Conservation (phyloP, 768 basidiomycete genomes). For the Phanerochaete sordida region DNA sequence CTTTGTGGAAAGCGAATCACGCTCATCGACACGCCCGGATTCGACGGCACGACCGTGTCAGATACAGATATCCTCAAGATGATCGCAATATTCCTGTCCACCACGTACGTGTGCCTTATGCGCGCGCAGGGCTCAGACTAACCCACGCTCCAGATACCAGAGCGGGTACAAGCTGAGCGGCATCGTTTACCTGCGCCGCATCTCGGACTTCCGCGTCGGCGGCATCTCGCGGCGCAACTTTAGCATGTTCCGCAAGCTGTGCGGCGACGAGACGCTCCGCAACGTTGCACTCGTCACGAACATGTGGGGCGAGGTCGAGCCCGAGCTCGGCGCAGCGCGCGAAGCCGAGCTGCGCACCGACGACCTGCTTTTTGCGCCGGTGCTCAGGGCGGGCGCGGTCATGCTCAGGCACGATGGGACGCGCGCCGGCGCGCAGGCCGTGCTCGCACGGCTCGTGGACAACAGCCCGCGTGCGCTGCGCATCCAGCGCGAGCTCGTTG, state of each 20-base stretch:
- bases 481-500: slow-evolving; percentile 56
- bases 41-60: slow-evolving; percentile 38
- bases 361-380: slow-evolving; percentile 47
- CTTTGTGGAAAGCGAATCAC: slow-evolving; percentile 39
- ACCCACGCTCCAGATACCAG: slow-evolving; percentile 12
- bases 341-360: slow-evolving; percentile 42
- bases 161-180: slow-evolving; percentile 17
- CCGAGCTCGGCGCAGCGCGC: slow-evolving; percentile 35
- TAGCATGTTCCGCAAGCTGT: slow-evolving; percentile 47
- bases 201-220: slow-evolving; percentile 16
- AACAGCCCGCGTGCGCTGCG: slow-evolving; percentile 40
- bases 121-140: not conserved
- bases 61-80: slow-evolving; percentile 13
- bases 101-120: not conserved
- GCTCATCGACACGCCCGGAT: slow-evolving; percentile 58
- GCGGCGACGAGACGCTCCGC: slow-evolving; percentile 45
- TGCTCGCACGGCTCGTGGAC: slow-evolving; percentile 40
- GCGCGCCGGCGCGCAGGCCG: slow-evolving; percentile 35
- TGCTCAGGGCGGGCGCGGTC: slow-evolving; percentile 44
- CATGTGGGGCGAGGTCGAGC: slow-evolving; percentile 47
- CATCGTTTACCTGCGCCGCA: slow-evolving; percentile 20
- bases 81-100: slow-evolving; percentile 3
- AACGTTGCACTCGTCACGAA: slow-evolving; percentile 53
- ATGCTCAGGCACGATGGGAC: slow-evolving; percentile 41
- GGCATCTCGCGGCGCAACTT: slow-evolving; percentile 35